Percentiles rank a stretch among this genome's conserved stretches.
Evolutionary conservation across 2,329 filamentous ascomycete species (phyloP).

Genomic region (Harringtonia aguacate): DNA sequence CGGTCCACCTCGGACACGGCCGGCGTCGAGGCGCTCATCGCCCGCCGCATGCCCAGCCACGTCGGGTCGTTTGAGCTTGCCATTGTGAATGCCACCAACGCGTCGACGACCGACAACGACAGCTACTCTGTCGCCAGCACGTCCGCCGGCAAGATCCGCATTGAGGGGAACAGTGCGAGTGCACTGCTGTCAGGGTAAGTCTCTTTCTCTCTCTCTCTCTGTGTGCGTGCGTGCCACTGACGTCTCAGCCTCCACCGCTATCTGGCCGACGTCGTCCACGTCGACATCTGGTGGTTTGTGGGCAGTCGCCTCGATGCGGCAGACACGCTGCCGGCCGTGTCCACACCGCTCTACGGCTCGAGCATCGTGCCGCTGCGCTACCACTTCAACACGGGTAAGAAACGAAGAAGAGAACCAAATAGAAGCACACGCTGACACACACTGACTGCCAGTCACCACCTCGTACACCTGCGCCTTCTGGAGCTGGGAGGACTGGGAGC

Average conservation of each 20-base stretch:
- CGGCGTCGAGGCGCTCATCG: slow-evolving; percentile 5
- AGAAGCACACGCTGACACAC: background rate
- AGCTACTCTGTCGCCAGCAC: slow-evolving; percentile 2
- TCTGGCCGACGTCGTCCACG: slow-evolving; percentile 26
- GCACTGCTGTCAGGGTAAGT: slow-evolving; percentile 21
- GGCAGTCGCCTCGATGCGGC: slow-evolving; percentile 27
- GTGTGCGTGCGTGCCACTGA: too few relatives aligned
- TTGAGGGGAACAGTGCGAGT: slow-evolving; percentile 22
- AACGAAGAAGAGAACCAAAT: too few relatives aligned
- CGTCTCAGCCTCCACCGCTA: slow-evolving; percentile 26
- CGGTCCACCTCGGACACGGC: background rate
- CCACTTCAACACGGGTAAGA: slow-evolving; percentile 36
- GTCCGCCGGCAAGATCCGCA: slow-evolving; percentile 16
- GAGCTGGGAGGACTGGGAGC: slow-evolving; percentile 43
- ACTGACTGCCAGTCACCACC: slow-evolving; percentile 31
- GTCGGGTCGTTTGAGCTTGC: slow-evolving; percentile 2
- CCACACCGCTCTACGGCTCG: slow-evolving; percentile 23
- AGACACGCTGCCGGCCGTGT: slow-evolving; percentile 18
- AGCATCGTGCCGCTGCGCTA: slow-evolving; percentile 23
- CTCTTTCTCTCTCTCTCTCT: too few relatives aligned
- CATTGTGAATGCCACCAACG: background rate
- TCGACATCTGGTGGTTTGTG: slow-evolving; percentile 36
- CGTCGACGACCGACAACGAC: background rate
- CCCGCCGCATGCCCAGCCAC: slow-evolving; percentile 4
- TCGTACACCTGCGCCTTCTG: slow-evolving; percentile 40